phyloP scores from a whole-genome alignment of 2,329 filamentous ascomycete species.

The Calonectria leucothoes region DNA sequence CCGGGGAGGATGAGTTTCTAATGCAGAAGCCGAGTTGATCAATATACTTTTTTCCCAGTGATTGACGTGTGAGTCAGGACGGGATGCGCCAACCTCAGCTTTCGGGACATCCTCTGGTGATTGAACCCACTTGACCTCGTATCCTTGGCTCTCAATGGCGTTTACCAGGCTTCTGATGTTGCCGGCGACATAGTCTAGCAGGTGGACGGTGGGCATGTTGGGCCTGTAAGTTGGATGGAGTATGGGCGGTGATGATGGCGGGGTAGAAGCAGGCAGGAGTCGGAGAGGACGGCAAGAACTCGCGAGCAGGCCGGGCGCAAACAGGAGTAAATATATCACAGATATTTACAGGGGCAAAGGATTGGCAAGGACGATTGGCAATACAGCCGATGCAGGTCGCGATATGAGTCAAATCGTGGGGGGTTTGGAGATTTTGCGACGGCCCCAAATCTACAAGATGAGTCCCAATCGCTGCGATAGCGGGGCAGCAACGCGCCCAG shows the following conservation, averaged over 20 bases:
- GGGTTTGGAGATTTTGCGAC: slow-evolving; percentile 25
- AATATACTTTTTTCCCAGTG: neutral
- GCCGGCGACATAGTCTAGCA: slow-evolving; percentile 91
- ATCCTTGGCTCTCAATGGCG: slow-evolving; percentile 96
- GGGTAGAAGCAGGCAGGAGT: slow-evolving; percentile 3
- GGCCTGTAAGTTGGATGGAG: slow-evolving; percentile 26
- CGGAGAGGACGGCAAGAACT: neutral
- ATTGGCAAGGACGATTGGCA: neutral
- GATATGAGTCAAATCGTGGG: slow-evolving; percentile 30
- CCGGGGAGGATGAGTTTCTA: slow-evolving; percentile 95
- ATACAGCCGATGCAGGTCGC: neutral
- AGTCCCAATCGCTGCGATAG: slow-evolving; percentile 36
- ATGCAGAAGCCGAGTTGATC: slow-evolving; percentile 19
- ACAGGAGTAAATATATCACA: neutral
- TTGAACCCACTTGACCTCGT: slow-evolving; percentile 91
- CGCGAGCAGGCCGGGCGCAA: neutral
- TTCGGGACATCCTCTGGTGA: slow-evolving; percentile 85
- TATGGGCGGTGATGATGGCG: slow-evolving; percentile 18
- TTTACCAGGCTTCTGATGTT: slow-evolving; percentile 97
- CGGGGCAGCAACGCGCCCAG: slow-evolving; percentile 35
- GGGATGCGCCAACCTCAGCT: slow-evolving; percentile 75
- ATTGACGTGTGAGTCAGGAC: neutral
- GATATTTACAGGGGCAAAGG: neutral
- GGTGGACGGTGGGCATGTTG: slow-evolving; percentile 80
- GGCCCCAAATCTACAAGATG: slow-evolving; percentile 27